Conservation (phyloP, 1,284 basidiomycete genomes). For the Sanghuangporus weigelae region DNA sequence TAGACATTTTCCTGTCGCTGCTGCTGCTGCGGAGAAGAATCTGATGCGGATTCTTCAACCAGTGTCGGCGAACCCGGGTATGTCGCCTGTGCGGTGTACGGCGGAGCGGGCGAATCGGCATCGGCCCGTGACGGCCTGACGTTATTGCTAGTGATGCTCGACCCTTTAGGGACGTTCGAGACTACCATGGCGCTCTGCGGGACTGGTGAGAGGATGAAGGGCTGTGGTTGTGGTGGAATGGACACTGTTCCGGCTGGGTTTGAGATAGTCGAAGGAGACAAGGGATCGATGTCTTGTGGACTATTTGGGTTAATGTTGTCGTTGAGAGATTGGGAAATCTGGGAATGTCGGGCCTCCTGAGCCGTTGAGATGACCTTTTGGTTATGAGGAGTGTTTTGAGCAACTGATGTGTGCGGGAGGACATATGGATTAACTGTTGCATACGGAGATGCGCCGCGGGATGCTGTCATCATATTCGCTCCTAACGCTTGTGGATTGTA, state of each 20-base stretch:
- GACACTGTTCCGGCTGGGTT: background rate
- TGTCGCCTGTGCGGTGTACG: constrained; percentile 3
- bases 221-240: background rate
- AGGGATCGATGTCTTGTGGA: constrained; percentile 4
- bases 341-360: background rate
- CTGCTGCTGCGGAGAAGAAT: background rate
- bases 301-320: background rate
- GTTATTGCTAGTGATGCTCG: background rate
- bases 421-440: constrained; percentile 3
- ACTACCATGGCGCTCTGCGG: background rate
- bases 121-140: background rate
- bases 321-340: background rate
- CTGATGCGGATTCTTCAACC: background rate
- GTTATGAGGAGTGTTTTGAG: background rate
- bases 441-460: background rate
- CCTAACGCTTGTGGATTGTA: constrained; percentile 8
- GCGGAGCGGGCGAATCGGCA: constrained; percentile 4
- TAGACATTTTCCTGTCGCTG: background rate
- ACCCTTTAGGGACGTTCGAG: background rate
- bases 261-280: constrained; percentile 2
- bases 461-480: background rate
- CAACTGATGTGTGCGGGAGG: background rate
- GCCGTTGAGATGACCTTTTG: background rate
- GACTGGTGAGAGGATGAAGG: constrained; percentile 5
- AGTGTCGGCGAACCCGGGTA: constrained; percentile 4